Conservation (phyloP, 2,329 filamentous ascomycete species). For the Bisporella sp. region DNA sequence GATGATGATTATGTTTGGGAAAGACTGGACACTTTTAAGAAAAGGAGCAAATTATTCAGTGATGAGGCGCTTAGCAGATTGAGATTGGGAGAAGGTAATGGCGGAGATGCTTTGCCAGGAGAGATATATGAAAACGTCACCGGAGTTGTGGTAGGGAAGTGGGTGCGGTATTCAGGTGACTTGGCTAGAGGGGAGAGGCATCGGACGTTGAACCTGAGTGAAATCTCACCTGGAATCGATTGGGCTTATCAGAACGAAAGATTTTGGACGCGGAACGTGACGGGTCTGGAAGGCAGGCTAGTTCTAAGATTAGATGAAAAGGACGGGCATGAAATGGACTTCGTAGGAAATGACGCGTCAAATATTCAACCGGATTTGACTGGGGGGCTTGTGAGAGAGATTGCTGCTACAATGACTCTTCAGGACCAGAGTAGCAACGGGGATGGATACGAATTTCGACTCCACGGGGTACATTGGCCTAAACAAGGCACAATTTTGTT, state of each 20-base stretch:
- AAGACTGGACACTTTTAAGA: conserved; percentile 58
- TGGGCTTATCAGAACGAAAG: conserved; percentile 48
- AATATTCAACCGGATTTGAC: conserved; percentile 5
- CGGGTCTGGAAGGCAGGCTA: conserved; percentile 62
- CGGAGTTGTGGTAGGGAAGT: conserved; percentile 25
- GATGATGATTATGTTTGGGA: conserved; percentile 75
- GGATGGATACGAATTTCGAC: conserved; percentile 69
- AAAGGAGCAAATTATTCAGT: conserved; percentile 56
- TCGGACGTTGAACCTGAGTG: conserved; percentile 54
- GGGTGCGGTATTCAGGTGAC: conserved; percentile 22
- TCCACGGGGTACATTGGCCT: conserved; percentile 83
- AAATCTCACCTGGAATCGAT: conserved; percentile 55
- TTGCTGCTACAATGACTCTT: conserved; percentile 63
- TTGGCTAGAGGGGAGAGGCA: conserved; percentile 12
- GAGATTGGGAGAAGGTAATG: conserved; percentile 4
- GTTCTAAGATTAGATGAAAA: conserved; percentile 58
- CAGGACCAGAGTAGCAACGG: conserved; percentile 64
- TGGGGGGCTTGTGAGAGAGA: conserved; percentile 50
- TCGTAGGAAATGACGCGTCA: background rate
- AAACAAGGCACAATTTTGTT: conserved; percentile 72
- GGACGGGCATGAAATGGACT: conserved; percentile 5
- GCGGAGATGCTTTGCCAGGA: conserved; percentile 6
- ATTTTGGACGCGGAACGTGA: conserved; percentile 75
- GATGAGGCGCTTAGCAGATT: conserved; percentile 38
- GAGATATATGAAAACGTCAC: conserved; percentile 28